Evolutionary conservation across 176 grass and related monocot species (phyloP).

Genomic region (Pontederia paniculata): DNA sequence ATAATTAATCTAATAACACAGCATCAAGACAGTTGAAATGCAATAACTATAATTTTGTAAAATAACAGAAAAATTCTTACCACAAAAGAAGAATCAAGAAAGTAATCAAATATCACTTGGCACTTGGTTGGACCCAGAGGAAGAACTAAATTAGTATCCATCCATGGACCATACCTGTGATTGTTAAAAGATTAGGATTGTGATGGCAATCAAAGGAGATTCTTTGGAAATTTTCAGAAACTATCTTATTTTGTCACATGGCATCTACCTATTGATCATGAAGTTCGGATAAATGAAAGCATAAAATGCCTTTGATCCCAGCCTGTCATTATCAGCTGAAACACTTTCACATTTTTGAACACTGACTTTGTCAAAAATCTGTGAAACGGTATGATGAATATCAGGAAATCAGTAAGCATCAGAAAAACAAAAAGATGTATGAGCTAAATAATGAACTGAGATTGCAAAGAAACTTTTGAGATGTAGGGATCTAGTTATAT

Average conservation of each 20-base stretch:
- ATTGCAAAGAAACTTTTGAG: too few relatives aligned
- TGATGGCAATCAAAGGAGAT: not conserved
- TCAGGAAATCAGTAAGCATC: not conserved
- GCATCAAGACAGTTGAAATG: not conserved
- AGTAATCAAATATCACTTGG: conserved; percentile 96
- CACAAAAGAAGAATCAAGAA: conserved; percentile 52
- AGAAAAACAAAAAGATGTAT: too few relatives aligned
- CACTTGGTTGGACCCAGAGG: conserved; percentile 62
- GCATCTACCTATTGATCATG: conserved; percentile 81
- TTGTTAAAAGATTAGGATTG: conserved; percentile 1
- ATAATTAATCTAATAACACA: not conserved
- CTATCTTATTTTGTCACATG: not conserved
- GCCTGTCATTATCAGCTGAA: conserved; percentile 27
- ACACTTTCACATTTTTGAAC: conserved; percentile 74
- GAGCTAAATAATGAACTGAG: too few relatives aligned
- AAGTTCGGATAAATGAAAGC: conserved; percentile 96
- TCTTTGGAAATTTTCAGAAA: conserved; percentile 11
- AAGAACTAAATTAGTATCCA: conserved; percentile 91
- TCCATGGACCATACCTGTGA: conserved; percentile 90
- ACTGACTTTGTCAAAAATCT: conserved; percentile 89
- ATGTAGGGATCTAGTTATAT: too few relatives aligned
- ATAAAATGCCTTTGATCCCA: conserved; percentile 79
- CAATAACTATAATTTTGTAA: not conserved
- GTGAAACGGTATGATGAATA: conserved; percentile 15
- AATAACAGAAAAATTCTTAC: conserved; percentile 22